These are phyloP conservation scores for Micractinium conductrix DNA, from an alignment of 139 green algal species.

Conservation along the genomic window DNA sequence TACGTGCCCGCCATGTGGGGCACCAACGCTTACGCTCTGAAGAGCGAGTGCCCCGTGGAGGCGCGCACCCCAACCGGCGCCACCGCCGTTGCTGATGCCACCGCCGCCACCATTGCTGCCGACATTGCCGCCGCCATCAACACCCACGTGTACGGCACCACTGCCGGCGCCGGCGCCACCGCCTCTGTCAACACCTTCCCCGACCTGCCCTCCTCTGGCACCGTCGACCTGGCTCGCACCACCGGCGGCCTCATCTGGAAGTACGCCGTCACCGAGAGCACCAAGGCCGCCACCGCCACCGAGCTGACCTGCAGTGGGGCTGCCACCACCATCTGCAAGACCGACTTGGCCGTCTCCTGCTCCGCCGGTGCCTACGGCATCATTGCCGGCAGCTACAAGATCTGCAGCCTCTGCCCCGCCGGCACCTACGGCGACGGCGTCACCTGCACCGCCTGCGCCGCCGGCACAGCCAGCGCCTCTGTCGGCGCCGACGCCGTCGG, in stretches of 20 bases:
- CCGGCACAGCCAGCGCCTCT: not conserved
- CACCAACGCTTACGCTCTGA: not conserved
- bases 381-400: not conserved
- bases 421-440: not conserved
- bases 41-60: not conserved
- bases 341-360: not conserved
- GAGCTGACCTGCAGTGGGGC: not conserved
- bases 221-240: not conserved
- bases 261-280: not conserved
- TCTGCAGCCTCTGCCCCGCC: slow-evolving; percentile 12
- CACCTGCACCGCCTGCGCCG: not conserved
- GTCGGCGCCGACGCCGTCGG: not conserved
- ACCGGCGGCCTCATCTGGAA: not conserved
- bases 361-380: not conserved
- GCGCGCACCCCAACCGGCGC: not conserved
- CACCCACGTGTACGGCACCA: not conserved
- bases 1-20: not conserved
- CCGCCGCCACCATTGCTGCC: too few relatives aligned
- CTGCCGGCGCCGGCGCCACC: not conserved
- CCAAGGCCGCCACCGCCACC: not conserved
- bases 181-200: not conserved
- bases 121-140: not conserved
- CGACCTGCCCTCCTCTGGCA: too few relatives aligned
- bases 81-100: not conserved
- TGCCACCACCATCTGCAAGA: not conserved